Evolutionary conservation across 139 green algal species (phyloP), one percentile per base, ranked within the genome.

Genomic region (Micromonas commoda): DNA sequence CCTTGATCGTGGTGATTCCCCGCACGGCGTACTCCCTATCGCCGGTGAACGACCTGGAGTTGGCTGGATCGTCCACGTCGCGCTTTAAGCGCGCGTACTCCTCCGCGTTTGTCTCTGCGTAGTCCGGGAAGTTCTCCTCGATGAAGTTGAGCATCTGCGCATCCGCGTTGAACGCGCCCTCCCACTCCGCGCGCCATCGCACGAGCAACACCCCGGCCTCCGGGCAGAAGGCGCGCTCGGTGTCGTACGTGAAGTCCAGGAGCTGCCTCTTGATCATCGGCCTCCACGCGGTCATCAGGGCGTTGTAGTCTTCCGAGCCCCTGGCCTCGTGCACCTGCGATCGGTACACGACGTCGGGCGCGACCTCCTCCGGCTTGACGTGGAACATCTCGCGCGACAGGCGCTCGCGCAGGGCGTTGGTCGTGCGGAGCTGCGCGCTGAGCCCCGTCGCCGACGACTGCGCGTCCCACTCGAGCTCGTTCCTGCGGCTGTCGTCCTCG

Each of bases 1-100:
- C 68, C 29, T 63, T 75, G 29, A 61, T 61, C 68, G 68, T 75
- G 37, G 68, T 75, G 23, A 38, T n/a, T 2, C 68, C 68, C 6
- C 31, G 38, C n/a, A 75, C 23, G 1, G 20, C 9, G 33, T 33
- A 75, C 3, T 29, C 20, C 37, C 29, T 32, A 1, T 75, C 68
- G 21, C 38, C 37, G 37, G 52, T 39, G 4, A 38, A 33, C 68
- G 34, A 23, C 21, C 34, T n/a, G 24, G 20, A 32, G 63, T 37
- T 23, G 31, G 28, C 54, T 65, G 54, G 24, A 24, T 33, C 31
- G 31, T 70, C 63, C 21, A 70, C 31, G n/a, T 70, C 31, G 16
- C 34, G 31, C 6, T 70, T 70, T 26, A 70, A 32, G 20, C 24
- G 31, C 20, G 20, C 28, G 66, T 53, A 53, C 21, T 51, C 33